phyloP scores from a whole-genome alignment of 2,329 filamentous ascomycete species.

The Fusarium nematophilum region DNA sequence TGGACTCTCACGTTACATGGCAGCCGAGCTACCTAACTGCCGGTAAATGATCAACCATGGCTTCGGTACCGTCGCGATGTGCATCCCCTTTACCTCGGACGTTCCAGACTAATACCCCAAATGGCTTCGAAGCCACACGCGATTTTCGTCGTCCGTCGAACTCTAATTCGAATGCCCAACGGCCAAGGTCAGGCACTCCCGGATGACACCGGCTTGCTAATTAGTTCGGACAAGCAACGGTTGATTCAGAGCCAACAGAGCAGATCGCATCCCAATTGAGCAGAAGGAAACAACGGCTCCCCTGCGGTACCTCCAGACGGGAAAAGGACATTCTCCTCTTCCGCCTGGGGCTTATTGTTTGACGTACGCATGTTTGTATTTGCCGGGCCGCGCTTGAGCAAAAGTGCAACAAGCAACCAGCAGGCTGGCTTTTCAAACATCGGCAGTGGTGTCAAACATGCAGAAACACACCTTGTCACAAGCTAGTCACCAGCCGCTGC shows the following conservation, averaged over 20 bases:
- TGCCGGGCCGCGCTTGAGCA: neutral
- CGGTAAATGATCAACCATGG: constrained; percentile 35
- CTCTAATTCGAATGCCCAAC: constrained; percentile 2
- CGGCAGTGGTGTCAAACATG: neutral
- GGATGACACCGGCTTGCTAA: neutral
- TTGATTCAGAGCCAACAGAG: neutral
- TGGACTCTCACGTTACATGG: constrained; percentile 30
- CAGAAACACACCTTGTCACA: neutral
- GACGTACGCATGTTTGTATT: constrained; percentile 5
- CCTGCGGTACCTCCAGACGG: constrained; percentile 30
- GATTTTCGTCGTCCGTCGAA: neutral
- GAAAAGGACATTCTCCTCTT: constrained; percentile 33
- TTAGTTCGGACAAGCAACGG: neutral
- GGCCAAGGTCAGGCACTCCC: neutral
- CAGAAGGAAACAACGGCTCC: constrained; percentile 33
- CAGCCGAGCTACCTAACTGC: constrained; percentile 35
- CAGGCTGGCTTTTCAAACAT: neutral
- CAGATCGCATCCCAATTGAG: constrained; percentile 38
- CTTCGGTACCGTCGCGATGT: neutral
- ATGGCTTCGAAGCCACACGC: neutral
- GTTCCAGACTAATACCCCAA: neutral
- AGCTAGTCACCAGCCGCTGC: neutral
- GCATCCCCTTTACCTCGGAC: neutral
- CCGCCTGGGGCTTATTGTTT: constrained; percentile 22
- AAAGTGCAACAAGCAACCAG: neutral